A percentile compares a stretch with the other conserved stretches of the same genome.
Conservation (phyloP, 345 rosid genomes). For the Passiflora organensis region DNA sequence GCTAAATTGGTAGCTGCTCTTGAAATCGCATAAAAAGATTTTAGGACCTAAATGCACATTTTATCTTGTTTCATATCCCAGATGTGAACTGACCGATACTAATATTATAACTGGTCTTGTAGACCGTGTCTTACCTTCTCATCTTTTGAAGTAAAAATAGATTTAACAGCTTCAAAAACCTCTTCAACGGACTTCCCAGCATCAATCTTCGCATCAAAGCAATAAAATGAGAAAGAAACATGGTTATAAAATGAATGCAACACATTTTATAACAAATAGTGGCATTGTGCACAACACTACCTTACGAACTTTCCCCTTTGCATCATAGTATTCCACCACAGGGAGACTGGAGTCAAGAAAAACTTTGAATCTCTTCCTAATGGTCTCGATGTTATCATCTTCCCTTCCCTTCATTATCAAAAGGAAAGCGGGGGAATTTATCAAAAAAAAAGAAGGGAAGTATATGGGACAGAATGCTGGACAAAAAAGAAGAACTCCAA, state of each 20-base stretch:
- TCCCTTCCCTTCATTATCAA: conserved; percentile 19
- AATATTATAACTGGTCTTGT: neutral
- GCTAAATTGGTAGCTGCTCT: too few relatives aligned
- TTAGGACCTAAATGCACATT: neutral
- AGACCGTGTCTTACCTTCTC: conserved; percentile 35
- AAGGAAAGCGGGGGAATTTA: too few relatives aligned
- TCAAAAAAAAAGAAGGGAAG: neutral
- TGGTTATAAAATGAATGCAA: neutral
- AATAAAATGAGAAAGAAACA: neutral
- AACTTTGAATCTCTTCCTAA: conserved; percentile 28
- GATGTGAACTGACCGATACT: neutral
- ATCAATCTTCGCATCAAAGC: conserved; percentile 13
- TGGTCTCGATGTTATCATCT: conserved; percentile 27
- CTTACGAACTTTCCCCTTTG: conserved; percentile 29
- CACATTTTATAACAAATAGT: neutral
- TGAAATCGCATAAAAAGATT: neutral
- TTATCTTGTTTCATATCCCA: conserved; percentile 2
- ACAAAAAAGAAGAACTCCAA: neutral
- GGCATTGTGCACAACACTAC: conserved; percentile 1
- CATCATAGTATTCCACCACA: conserved; percentile 21
- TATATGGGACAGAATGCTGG: neutral
- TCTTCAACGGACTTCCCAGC: conserved; percentile 21
- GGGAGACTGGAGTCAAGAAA: conserved; percentile 25
- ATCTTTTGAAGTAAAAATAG: conserved; percentile 30
- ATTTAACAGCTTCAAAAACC: conserved; percentile 23